Conservation (phyloP, 2,329 filamentous ascomycete genomes). For the Penicillium vulpinum region DNA sequence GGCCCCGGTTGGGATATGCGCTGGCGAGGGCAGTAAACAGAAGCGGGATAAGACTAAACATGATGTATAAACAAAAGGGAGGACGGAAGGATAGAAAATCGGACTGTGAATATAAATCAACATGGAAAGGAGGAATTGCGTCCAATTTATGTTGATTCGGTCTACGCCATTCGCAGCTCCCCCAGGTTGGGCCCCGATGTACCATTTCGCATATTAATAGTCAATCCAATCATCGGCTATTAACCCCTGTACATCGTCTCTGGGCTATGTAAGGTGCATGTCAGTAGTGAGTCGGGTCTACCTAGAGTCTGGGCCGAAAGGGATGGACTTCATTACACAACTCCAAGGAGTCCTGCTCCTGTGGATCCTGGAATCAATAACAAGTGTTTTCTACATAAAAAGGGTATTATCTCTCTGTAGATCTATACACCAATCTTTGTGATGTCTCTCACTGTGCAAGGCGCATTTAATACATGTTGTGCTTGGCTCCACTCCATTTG, state of each 20-base stretch:
- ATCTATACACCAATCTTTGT: no score
- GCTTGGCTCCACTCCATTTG: constrained; percentile 1
- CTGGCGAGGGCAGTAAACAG: constrained; percentile 26
- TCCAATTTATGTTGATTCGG: constrained; percentile 9
- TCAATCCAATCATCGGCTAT: constrained; percentile 19
- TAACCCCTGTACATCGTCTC: constrained; percentile 13
- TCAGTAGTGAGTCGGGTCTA: constrained; percentile 19
- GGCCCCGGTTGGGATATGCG: constrained; percentile 33
- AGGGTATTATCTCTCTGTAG: no score
- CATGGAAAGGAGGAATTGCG: neutral
- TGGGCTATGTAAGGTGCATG: constrained; percentile 29
- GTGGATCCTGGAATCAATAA: constrained; percentile 19
- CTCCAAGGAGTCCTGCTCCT: neutral
- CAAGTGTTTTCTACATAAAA: neutral
- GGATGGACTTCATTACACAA: constrained; percentile 2
- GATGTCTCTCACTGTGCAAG: constrained; percentile 2
- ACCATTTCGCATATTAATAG: constrained; percentile 3
- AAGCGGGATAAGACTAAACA: constrained; percentile 24
- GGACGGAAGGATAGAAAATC: neutral
- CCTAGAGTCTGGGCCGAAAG: constrained; percentile 1
- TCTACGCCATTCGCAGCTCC: constrained; percentile 1
- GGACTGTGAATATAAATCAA: neutral
- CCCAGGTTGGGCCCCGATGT: neutral
- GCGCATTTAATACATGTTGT: neutral
- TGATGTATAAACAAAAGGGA: constrained; percentile 9